These are phyloP conservation scores for Diaporthe eres DNA, from an alignment of 2,329 filamentous ascomycete species.

Conservation along the genomic window DNA sequence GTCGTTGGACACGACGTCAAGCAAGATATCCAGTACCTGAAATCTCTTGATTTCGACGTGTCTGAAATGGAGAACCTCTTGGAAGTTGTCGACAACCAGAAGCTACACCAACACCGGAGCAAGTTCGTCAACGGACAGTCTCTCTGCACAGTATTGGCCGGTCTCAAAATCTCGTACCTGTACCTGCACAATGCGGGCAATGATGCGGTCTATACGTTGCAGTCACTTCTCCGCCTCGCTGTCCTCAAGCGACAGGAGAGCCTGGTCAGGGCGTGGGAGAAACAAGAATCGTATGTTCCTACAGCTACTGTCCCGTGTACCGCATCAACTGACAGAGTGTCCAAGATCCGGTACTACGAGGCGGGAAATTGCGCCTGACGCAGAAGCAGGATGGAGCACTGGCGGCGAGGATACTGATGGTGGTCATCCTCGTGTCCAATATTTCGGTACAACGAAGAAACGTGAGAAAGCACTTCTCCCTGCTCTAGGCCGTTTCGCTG, in stretches of 20 bases:
- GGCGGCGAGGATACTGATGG: constrained; percentile 52
- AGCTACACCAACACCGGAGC: constrained; percentile 76
- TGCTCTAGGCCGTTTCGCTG: neutral
- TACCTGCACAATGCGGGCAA: constrained; percentile 91
- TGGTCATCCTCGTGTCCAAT: constrained; percentile 37
- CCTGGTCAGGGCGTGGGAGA: constrained; percentile 40
- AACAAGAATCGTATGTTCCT: constrained; percentile 25
- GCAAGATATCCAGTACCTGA: constrained; percentile 78
- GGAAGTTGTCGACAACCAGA: constrained; percentile 80
- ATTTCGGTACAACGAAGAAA: constrained; percentile 20
- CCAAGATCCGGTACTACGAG: neutral
- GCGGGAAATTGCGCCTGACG: constrained; percentile 42
- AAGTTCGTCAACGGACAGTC: constrained; percentile 66
- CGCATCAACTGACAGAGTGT: neutral
- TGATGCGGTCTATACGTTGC: constrained; percentile 85
- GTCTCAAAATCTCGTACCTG: constrained; percentile 73
- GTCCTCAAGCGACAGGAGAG: constrained; percentile 52
- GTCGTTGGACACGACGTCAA: constrained; percentile 83
- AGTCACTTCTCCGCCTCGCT: constrained; percentile 77
- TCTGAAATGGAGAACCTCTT: constrained; percentile 66
- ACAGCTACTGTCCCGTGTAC: neutral
- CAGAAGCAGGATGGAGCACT: constrained; percentile 50
- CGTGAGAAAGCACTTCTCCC: constrained; percentile 30
- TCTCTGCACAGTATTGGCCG: constrained; percentile 72
- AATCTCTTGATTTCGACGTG: constrained; percentile 74